A percentile compares a stretch with the other conserved stretches of the same genome.
Conservation (phyloP, 2,329 filamentous ascomycete genomes). For the Cladosporium sp. region DNA sequence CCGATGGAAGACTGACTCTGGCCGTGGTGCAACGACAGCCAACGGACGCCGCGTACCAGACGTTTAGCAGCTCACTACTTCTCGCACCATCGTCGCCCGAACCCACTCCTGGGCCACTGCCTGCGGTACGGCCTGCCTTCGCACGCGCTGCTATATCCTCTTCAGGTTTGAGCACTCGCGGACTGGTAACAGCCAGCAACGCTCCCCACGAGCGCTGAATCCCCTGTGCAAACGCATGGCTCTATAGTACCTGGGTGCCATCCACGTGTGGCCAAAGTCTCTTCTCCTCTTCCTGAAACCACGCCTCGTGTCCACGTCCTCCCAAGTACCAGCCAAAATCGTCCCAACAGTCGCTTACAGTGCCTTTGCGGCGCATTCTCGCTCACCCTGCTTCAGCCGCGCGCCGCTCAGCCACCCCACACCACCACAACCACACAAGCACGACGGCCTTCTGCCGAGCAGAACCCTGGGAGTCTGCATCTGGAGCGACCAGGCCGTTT, state of each 20-base stretch:
- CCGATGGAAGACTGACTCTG: neutral
- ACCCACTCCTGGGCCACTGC: neutral
- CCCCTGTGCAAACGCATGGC: neutral
- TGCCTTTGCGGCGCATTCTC: neutral
- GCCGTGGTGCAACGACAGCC: neutral
- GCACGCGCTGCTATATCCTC: neutral
- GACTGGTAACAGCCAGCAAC: neutral
- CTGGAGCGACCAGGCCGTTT: neutral
- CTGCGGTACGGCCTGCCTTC: neutral
- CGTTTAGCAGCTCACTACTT: slow-evolving; percentile 9
- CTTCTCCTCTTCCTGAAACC: neutral
- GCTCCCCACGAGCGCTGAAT: neutral
- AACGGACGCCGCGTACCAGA: neutral
- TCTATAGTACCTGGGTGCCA: neutral
- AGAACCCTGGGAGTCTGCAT: neutral
- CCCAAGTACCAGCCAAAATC: neutral
- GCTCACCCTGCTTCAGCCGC: neutral
- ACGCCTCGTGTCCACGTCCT: neutral
- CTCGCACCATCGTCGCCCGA: neutral
- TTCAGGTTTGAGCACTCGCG: slow-evolving; percentile 5
- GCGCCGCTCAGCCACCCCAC: slow-evolving; percentile 1
- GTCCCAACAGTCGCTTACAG: neutral
- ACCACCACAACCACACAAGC: too few species aligned
- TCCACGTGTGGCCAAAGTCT: neutral
- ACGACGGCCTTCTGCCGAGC: neutral